Evolutionary conservation across 2,329 filamentous ascomycete species (phyloP), one percentile per base, ranked within the genome.

Genomic region (Aspergillus unguis): DNA sequence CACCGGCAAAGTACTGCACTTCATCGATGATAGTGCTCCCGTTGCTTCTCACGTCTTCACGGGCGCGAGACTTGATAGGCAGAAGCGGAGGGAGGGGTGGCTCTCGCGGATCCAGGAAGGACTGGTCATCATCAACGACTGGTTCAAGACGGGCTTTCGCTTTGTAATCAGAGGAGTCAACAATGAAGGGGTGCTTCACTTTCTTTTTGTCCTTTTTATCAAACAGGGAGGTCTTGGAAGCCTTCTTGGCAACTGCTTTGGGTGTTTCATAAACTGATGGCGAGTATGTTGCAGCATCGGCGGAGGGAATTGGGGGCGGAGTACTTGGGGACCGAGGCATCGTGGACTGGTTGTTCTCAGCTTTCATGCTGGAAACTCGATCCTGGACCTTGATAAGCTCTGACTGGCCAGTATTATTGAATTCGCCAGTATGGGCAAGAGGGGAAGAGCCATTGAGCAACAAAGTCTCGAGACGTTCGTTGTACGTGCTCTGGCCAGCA

Each of bases 361-460:
- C 55, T 38, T 50, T 52, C 44, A 59, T 43, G 33, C 58, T 60
- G 9, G 31, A 36, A 4, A 51, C 44, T 8, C 60, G 49, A 11
- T 48, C 17, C 25, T 56, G 40, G 7, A 42, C 45, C 5, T 44
- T 49, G 43, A 60, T 35, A 26, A 61, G 4, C 29, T 57, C 54
- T 2, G 51, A 41, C 17, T 55, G 56, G 27, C 56, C 54, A 31
- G 36, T 55, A 25, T 58, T 60, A 2, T 29, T 51, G 36, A 33
- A 50, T 42, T 58, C 55, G 8, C 57, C 60, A 27, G 56, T 51
- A n/a, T 52, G 55, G 9, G 54, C 53, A n/a, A 46, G 35, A 23
- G 58, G 57, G 8, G 59, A 61, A 2, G 57, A 59, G 27, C 59
- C 54, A 32, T 52, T 52, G n/a, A 58, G 50, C 31, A 58, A 27